A percentile compares a stretch with the other conserved stretches of the same genome.
Evolutionary conservation across 345 rosid species (phyloP).

Genomic region (Salix brachista): DNA sequence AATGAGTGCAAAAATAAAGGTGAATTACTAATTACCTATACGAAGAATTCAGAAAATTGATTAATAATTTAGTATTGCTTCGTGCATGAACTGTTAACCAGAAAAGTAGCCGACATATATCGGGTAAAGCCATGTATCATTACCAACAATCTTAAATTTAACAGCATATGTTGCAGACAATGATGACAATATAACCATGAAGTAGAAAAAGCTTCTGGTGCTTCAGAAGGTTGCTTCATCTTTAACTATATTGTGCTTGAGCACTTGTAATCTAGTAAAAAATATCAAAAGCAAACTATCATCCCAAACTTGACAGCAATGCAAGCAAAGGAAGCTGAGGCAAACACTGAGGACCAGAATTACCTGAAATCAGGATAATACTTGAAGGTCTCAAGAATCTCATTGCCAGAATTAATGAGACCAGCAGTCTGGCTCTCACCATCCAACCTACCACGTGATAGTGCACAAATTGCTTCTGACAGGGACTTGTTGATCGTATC

Average conservation of each 20-base stretch:
- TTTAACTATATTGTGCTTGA: not conserved
- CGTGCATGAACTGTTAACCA: not conserved
- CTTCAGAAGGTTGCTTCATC: not conserved
- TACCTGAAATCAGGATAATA: slow-evolving; percentile 88
- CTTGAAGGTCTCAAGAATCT: slow-evolving; percentile 73
- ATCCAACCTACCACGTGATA: slow-evolving; percentile 79
- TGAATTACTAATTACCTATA: not conserved
- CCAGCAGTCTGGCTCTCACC: slow-evolving; percentile 92
- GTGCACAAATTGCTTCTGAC: slow-evolving; percentile 81
- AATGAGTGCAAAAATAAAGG: not conserved
- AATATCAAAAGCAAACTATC: not conserved
- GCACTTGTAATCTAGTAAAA: not conserved
- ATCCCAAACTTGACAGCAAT: not conserved
- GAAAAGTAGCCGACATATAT: not conserved
- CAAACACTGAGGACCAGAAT: slow-evolving; percentile 8
- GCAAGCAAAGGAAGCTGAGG: not conserved
- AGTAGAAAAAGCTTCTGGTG: not conserved
- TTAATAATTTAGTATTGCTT: not conserved
- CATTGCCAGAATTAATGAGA: slow-evolving; percentile 81
- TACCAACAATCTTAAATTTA: not conserved
- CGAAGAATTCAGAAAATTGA: not conserved
- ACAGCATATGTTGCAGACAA: not conserved
- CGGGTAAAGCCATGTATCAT: not conserved
- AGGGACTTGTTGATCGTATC: slow-evolving; percentile 88
- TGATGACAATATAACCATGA: not conserved